Evolutionary conservation across 495 filamentous ascomycete species (phyloP).

Genomic region (Daldinia concentrica): DNA sequence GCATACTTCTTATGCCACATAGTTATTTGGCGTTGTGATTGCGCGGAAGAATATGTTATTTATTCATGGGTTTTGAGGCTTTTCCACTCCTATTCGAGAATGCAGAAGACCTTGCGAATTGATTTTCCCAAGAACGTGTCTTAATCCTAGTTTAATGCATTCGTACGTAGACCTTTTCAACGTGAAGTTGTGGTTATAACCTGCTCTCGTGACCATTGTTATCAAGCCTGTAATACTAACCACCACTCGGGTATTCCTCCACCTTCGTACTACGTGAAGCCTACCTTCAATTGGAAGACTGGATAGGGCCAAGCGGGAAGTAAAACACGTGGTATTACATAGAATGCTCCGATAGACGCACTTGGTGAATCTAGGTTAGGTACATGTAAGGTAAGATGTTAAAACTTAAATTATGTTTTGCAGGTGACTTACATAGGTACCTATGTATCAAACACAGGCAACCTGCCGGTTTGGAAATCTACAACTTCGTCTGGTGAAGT

Average conservation of each 20-base stretch:
- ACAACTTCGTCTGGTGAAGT: neutral
- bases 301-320: neutral
- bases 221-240: neutral
- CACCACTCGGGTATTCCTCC: neutral
- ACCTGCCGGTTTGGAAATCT: neutral
- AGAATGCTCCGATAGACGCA: slow-evolving; percentile 1
- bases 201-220: slow-evolving; percentile 7
- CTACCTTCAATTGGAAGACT: neutral
- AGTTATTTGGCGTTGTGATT: slow-evolving; percentile 31
- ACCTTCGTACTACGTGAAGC: neutral
- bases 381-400: neutral
- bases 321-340: slow-evolving; percentile 2
- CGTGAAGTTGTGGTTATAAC: neutral
- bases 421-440: neutral
- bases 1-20: slow-evolving; percentile 50
- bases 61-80: slow-evolving; percentile 25
- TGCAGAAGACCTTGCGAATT: slow-evolving; percentile 39
- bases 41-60: slow-evolving; percentile 34
- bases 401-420: neutral
- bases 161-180: neutral
- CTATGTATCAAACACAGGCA: too few relatives aligned
- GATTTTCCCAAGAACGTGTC: slow-evolving; percentile 12
- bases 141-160: neutral
- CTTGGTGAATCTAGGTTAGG: neutral
- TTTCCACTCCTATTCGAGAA: slow-evolving; percentile 34